Evolutionary conservation across 129 eudicot species (phyloP).

Genomic region (sunflower (Helianthus annuus)): DNA sequence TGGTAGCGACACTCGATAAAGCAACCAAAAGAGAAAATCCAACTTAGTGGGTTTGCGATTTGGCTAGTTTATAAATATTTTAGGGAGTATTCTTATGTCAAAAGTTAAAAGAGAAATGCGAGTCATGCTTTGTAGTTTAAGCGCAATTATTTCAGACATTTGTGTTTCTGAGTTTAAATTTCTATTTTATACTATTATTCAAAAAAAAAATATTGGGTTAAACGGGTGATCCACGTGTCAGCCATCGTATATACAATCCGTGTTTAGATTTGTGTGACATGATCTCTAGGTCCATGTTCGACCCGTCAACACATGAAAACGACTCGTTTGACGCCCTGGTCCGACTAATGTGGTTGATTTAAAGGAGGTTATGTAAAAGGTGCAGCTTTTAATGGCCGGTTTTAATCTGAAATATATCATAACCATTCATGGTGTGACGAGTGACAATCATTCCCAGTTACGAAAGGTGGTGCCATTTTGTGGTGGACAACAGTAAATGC

Average conservation of each 20-base stretch:
- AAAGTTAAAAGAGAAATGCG: not conserved
- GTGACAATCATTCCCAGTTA: constrained; percentile 16
- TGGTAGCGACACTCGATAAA: too few species aligned
- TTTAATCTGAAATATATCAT: constrained; percentile 11
- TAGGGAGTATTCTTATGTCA: not conserved
- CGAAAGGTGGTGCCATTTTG: constrained; percentile 13
- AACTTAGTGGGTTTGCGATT: not conserved
- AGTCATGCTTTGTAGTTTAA: not conserved
- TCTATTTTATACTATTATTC: not conserved
- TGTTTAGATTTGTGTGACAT: not conserved
- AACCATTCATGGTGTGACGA: constrained; percentile 27
- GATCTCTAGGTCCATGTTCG: not conserved
- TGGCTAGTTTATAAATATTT: not conserved
- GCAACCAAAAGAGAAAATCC: too few species aligned
- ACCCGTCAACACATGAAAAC: not conserved
- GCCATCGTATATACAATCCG: too few species aligned
- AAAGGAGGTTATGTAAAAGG: not conserved
- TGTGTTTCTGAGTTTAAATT: not conserved
- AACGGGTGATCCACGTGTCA: not conserved
- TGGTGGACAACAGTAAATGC: constrained; percentile 30
- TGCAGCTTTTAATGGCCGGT: constrained; percentile 10
- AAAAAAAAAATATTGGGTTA: not conserved
- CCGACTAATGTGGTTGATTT: not conserved
- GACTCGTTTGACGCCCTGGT: too few species aligned
- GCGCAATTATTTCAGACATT: not conserved